These are phyloP conservation scores for Lagenidium sp. DNA, from an alignment of 352 stramenopile genomes.

Conservation along the genomic window DNA sequence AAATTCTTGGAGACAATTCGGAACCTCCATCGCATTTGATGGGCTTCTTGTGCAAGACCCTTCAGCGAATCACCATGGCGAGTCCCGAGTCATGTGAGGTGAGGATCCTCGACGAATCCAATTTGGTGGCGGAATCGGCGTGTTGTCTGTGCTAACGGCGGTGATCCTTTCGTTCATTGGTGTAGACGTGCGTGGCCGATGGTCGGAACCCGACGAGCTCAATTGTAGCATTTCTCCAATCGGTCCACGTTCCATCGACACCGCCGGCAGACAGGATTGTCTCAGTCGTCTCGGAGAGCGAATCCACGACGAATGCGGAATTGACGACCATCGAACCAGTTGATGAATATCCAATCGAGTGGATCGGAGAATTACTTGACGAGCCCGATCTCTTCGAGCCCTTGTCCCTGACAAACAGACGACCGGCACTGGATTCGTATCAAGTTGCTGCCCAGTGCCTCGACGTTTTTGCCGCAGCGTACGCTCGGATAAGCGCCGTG, in stretches of 20 bases:
- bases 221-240: constrained; percentile 26
- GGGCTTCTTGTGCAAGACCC: constrained; percentile 34
- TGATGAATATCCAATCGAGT: too few species aligned
- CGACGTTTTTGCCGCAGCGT: constrained; percentile 18
- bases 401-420: constrained; percentile 15
- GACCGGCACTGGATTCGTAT: constrained; percentile 29
- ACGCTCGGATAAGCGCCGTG: neutral
- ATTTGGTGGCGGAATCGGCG: neutral
- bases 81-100: constrained; percentile 35
- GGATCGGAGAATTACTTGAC: constrained; percentile 34
- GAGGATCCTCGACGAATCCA: neutral
- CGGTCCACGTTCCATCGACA: neutral
- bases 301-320: neutral
- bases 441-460: constrained; percentile 22
- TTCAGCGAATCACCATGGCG: constrained; percentile 24
- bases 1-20: constrained; percentile 21
- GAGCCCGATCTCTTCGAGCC: constrained; percentile 22
- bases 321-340: neutral
- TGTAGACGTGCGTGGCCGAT: constrained; percentile 22
- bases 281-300: constrained; percentile 7
- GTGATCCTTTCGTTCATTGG: neutral
- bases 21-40: constrained; percentile 18
- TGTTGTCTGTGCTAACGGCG: neutral
- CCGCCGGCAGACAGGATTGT: neutral
- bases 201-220: constrained; percentile 16